Percentiles rank a stretch among this genome's conserved stretches.
These are phyloP conservation scores for Pisolithus sp. DNA, from an alignment of 768 basidiomycete species.

Conservation along the genomic window DNA sequence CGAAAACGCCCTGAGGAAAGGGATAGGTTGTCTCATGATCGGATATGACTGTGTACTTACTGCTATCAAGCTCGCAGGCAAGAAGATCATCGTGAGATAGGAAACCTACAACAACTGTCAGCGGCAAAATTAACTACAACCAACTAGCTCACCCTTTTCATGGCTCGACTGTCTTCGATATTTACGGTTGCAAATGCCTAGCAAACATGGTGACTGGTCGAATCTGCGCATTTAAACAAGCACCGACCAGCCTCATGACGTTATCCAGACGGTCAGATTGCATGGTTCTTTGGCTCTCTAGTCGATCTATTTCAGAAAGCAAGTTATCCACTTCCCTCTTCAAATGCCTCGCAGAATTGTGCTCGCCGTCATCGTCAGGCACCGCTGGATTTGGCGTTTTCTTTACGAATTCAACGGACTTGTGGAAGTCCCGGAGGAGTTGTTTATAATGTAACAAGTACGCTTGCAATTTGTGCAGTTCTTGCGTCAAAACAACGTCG, in stretches of 20 bases:
- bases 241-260: conserved; percentile 19
- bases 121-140: not conserved
- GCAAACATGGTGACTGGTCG: not conserved
- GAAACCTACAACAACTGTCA: conserved; percentile 33
- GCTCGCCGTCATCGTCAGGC: conserved; percentile 15
- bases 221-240: not conserved
- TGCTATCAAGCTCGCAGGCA: conserved; percentile 43
- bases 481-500: conserved; percentile 38
- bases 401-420: conserved; percentile 44
- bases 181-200: conserved; percentile 53
- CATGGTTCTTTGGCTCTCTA: conserved; percentile 28
- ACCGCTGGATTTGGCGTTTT: conserved; percentile 46
- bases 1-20: conserved; percentile 24
- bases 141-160: not conserved
- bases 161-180: conserved; percentile 37
- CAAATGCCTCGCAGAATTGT: conserved; percentile 23
- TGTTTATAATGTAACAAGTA: conserved; percentile 51
- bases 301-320: conserved; percentile 41
- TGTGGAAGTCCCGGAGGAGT: conserved; percentile 48
- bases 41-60: conserved; percentile 9
- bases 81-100: conserved; percentile 52
- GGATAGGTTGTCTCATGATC: conserved; percentile 4
- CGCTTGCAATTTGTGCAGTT: conserved; percentile 52
- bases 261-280: conserved; percentile 18
- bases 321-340: conserved; percentile 40